Conservation (phyloP, 768 basidiomycete species). For the Auriculariales sp. region DNA sequence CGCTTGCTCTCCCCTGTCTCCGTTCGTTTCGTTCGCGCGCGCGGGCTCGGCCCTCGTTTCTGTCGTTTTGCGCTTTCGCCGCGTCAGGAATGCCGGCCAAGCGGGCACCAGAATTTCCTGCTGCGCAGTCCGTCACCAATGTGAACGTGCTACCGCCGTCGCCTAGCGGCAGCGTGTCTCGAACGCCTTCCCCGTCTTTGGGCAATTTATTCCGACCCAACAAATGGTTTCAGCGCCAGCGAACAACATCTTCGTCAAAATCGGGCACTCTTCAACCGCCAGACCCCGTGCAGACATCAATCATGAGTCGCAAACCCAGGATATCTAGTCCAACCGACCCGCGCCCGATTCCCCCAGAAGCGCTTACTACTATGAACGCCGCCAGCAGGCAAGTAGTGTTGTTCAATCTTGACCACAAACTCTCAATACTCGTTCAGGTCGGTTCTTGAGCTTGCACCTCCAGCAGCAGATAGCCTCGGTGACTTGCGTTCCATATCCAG, state of each 20-base stretch:
- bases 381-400: slow-evolving; percentile 32
- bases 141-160: neutral
- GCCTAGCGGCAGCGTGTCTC: neutral
- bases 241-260: neutral
- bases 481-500: slow-evolving; percentile 58
- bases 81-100: neutral
- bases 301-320: slow-evolving; percentile 41
- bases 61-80: too few species aligned
- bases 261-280: neutral
- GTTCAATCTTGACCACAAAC: slow-evolving; percentile 5
- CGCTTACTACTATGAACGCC: slow-evolving; percentile 2
- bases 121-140: too few species aligned
- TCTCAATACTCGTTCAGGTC: slow-evolving; percentile 28
- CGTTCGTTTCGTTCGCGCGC: too few species aligned
- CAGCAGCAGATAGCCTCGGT: slow-evolving; percentile 28
- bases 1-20: too few species aligned
- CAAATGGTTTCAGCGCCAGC: slow-evolving; percentile 1
- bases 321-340: slow-evolving; percentile 79
- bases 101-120: too few species aligned
- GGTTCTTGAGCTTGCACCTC: slow-evolving; percentile 44
- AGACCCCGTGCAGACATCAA: neutral
- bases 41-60: too few species aligned
- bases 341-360: slow-evolving; percentile 34
- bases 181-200: slow-evolving; percentile 1
- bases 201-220: neutral